Evolutionary conservation across 2,329 filamentous ascomycete species (phyloP).

Genomic region (Dothistroma pini): DNA sequence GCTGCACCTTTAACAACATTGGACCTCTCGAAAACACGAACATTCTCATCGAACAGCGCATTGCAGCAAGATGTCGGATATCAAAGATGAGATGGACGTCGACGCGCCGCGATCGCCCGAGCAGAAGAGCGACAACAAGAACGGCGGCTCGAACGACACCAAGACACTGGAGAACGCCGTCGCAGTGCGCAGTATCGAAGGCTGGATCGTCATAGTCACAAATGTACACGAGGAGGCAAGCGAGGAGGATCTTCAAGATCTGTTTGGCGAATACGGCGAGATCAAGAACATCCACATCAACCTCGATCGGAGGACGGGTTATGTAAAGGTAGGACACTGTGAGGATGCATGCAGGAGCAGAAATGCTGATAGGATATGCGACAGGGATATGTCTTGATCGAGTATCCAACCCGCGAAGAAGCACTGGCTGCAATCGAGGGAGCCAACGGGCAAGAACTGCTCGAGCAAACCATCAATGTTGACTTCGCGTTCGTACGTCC

Average conservation of each 20-base stretch:
- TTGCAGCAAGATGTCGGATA: conserved; percentile 34
- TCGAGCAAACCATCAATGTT: conserved; percentile 76
- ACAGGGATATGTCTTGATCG: conserved; percentile 80
- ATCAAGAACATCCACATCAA: conserved; percentile 86
- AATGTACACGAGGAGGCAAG: conserved; percentile 86
- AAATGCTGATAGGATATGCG: conserved; percentile 5
- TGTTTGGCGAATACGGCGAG: conserved; percentile 79
- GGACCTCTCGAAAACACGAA: neutral
- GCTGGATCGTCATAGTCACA: conserved; percentile 83
- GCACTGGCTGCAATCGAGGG: conserved; percentile 78
- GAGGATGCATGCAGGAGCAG: neutral
- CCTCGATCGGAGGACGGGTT: conserved; percentile 75
- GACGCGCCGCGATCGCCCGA: conserved; percentile 46
- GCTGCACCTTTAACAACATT: neutral
- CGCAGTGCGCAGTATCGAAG: conserved; percentile 81
- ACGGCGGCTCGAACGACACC: conserved; percentile 52
- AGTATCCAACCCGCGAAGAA: conserved; percentile 75
- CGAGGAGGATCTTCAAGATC: conserved; percentile 76
- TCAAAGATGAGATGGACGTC: conserved; percentile 50
- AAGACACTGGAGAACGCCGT: conserved; percentile 70
- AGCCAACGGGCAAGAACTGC: conserved; percentile 70
- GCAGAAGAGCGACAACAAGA: conserved; percentile 15
- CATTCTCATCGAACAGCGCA: neutral
- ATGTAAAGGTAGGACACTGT: conserved; percentile 65
- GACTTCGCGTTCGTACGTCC: conserved; percentile 85